These are phyloP conservation scores for Candida quercuum DNA, from an alignment of 805 yeast genomes.

Conservation along the genomic window DNA sequence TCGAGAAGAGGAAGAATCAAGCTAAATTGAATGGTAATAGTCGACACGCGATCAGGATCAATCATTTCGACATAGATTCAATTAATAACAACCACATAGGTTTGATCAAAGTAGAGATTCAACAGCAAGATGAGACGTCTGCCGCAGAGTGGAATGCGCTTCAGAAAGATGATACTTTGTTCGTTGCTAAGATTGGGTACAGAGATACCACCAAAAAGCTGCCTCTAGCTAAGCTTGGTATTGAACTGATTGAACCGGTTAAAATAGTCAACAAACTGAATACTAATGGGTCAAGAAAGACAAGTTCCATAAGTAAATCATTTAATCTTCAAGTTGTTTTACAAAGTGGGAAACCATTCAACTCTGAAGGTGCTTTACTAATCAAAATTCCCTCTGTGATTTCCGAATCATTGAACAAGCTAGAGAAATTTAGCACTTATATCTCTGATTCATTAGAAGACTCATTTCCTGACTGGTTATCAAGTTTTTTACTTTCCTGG, in stretches of 20 bases:
- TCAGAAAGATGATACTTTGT: conserved; percentile 10
- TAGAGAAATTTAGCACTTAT: no score
- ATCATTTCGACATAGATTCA: neutral
- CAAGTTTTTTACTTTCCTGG: conserved; percentile 20
- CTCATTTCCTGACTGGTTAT: conserved; percentile 30
- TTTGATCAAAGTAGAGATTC: neutral
- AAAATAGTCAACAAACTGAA: neutral
- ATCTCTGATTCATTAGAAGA: no score
- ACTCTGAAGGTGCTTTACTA: neutral
- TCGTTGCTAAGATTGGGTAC: conserved; percentile 5
- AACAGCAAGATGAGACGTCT: neutral
- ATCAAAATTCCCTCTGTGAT: conserved; percentile 20
- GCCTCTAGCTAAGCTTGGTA: conserved; percentile 7
- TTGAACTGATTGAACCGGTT: conserved; percentile 3
- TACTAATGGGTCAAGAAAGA: neutral
- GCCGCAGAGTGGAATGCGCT: conserved; percentile 11
- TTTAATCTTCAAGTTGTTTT: neutral
- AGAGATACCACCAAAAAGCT: conserved; percentile 5
- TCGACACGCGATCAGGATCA: conserved; percentile 12
- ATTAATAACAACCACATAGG: neutral
- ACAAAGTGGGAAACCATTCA: neutral
- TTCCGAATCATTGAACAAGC: neutral
- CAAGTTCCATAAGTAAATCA: neutral
- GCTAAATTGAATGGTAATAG: conserved; percentile 14
- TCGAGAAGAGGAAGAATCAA: conserved; percentile 7